Evolutionary conservation across 2,329 filamentous ascomycete species (phyloP).

Genomic region (Penicillium palitans): DNA sequence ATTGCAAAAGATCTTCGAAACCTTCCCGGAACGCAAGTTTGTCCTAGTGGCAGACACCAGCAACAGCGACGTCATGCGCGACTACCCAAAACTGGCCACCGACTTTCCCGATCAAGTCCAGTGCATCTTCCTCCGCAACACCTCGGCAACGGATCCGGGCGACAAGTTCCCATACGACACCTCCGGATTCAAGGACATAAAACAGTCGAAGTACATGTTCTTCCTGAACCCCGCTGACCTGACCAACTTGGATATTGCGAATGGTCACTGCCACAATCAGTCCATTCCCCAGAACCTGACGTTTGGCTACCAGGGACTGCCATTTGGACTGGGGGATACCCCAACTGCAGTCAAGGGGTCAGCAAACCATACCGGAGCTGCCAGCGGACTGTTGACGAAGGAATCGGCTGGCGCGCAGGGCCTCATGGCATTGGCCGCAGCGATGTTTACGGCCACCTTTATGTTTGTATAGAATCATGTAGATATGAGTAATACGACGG

Average conservation of each 20-base stretch:
- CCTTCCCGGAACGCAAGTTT: conserved; percentile 73
- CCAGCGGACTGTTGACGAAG: conserved; percentile 4
- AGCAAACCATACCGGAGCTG: conserved; percentile 20
- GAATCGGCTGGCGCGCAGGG: conserved; percentile 4
- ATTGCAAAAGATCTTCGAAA: conserved; percentile 70
- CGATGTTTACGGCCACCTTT: conserved; percentile 12
- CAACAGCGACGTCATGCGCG: conserved; percentile 73
- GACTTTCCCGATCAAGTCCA: conserved; percentile 71
- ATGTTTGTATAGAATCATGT: conserved; percentile 12
- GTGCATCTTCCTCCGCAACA: conserved; percentile 77
- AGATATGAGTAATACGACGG: conserved; percentile 1
- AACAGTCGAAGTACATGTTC: conserved; percentile 74
- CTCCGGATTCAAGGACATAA: conserved; percentile 65
- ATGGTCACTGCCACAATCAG: conserved; percentile 67
- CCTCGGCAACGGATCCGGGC: conserved; percentile 64
- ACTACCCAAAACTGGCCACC: conserved; percentile 59
- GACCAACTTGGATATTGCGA: conserved; percentile 62
- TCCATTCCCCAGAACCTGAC: conserved; percentile 69
- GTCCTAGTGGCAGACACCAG: conserved; percentile 74
- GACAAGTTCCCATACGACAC: conserved; percentile 77
- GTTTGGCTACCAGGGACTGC: conserved; percentile 61
- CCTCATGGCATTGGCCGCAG: conserved; percentile 6
- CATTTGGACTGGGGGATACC: conserved; percentile 11
- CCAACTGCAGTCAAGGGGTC: conserved; percentile 16
- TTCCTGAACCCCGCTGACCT: conserved; percentile 72